Percentiles rank a stretch among this genome's conserved stretches.
Evolutionary conservation across 164 flowering plant genomes (phyloP).

Genomic region (Magnolia changhungtana): DNA sequence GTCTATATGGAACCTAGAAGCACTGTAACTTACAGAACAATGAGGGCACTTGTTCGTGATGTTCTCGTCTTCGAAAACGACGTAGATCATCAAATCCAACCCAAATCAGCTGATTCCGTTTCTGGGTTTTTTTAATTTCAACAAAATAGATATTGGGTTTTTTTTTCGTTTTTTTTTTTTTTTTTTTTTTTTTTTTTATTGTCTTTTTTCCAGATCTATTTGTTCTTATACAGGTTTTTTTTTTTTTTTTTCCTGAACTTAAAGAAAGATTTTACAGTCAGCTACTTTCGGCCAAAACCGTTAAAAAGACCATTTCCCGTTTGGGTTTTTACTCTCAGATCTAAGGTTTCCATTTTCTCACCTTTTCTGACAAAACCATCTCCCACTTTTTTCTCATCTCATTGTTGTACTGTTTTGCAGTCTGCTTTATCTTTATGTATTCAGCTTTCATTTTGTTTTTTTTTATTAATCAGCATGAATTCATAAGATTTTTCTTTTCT

Average conservation of each 20-base stretch:
- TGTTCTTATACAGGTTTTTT: neutral
- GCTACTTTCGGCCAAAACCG: neutral
- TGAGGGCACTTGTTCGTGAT: no score
- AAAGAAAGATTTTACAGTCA: neutral
- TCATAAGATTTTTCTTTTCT: neutral
- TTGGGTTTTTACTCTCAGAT: neutral
- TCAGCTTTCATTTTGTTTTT: no score
- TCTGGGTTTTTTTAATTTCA: neutral
- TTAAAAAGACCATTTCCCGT: neutral
- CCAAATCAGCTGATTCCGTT: neutral
- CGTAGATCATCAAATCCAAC: neutral
- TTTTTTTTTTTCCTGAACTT: neutral
- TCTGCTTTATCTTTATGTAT: neutral
- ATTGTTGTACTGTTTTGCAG: neutral
- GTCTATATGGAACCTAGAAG: no score
- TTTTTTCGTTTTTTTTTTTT: neutral
- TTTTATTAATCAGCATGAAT: neutral
- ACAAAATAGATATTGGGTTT: neutral
- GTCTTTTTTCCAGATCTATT: neutral
- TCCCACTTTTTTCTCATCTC: neutral
- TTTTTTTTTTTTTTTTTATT: neutral
- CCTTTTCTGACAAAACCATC: neutral
- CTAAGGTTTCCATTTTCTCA: neutral
- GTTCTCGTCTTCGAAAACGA: no score
- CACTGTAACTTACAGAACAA: no score